Conservation (phyloP, 768 basidiomycete species). For the Pisolithus microcarpus region DNA sequence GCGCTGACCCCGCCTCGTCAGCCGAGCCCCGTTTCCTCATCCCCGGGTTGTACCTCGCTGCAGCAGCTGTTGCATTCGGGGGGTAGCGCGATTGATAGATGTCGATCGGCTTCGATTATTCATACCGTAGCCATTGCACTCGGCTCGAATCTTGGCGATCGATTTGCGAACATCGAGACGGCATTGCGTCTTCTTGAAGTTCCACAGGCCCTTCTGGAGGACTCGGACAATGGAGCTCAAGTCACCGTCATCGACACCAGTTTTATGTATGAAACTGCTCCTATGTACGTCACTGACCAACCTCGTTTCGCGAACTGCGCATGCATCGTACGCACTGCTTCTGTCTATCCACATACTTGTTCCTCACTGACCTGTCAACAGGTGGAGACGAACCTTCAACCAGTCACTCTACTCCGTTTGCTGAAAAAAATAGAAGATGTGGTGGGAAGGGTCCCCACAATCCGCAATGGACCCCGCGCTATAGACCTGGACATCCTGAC, state of each 20-base stretch:
- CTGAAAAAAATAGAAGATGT: constrained; percentile 66
- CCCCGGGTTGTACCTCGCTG: neutral
- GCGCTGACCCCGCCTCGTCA: constrained; percentile 8
- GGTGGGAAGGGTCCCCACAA: constrained; percentile 73
- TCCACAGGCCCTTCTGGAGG: constrained; percentile 27
- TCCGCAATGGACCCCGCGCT: constrained; percentile 81
- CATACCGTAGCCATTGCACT: constrained; percentile 64
- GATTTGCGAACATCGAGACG: constrained; percentile 71
- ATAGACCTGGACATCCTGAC: constrained; percentile 86
- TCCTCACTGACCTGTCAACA: constrained; percentile 25
- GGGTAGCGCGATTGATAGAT: too few relatives aligned
- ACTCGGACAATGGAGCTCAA: constrained; percentile 16
- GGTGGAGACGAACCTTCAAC: constrained; percentile 69
- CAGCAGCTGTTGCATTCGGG: neutral
- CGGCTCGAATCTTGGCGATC: constrained; percentile 88
- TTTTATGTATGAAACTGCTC: constrained; percentile 86
- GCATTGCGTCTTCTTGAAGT: constrained; percentile 68
- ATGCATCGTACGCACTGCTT: constrained; percentile 58
- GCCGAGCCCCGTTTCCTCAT: neutral
- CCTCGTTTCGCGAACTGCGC: constrained; percentile 85
- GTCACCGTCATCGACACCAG: constrained; percentile 64
- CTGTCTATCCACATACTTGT: neutral
- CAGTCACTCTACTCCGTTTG: constrained; percentile 49
- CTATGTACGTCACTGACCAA: constrained; percentile 95
- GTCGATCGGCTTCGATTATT: neutral